These are phyloP conservation scores for Tricholoma sp. DNA, from an alignment of 768 basidiomycete genomes.

Conservation along the genomic window DNA sequence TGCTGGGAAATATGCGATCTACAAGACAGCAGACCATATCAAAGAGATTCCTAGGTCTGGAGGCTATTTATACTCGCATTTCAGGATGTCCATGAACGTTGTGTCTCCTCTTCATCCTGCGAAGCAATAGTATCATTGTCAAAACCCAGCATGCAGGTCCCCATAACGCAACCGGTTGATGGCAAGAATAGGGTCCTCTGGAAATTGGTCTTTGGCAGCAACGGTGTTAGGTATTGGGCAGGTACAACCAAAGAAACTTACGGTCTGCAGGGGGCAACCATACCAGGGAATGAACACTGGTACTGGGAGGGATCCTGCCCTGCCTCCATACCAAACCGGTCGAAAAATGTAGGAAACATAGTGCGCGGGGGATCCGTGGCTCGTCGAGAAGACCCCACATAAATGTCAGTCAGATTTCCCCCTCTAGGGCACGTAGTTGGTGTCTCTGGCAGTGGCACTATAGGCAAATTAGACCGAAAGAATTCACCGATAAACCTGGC, in stretches of 20 bases:
- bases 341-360: neutral
- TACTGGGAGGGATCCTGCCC: neutral
- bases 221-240: neutral
- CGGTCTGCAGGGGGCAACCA: neutral
- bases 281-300: neutral
- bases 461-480: neutral
- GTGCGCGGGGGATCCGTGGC: neutral
- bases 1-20: too few species aligned
- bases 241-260: neutral
- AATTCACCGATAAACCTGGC: neutral
- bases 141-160: neutral
- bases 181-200: neutral
- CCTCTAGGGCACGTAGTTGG: too few species aligned
- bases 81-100: too few species aligned
- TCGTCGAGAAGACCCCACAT: neutral
- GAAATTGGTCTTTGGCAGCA: neutral
- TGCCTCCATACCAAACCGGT: neutral
- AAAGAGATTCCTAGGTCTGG: too few species aligned
- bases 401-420: too few species aligned
- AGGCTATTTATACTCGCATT: too few species aligned
- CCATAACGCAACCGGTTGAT: neutral
- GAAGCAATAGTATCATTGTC: neutral
- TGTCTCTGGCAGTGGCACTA: neutral
- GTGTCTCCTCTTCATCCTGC: too few species aligned
- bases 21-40: too few species aligned